Evolutionary conservation across 192 early-diverging fungal species (phyloP), one percentile per base, ranked within the genome.

Genomic region (Backusella parvicylindrica): DNA sequence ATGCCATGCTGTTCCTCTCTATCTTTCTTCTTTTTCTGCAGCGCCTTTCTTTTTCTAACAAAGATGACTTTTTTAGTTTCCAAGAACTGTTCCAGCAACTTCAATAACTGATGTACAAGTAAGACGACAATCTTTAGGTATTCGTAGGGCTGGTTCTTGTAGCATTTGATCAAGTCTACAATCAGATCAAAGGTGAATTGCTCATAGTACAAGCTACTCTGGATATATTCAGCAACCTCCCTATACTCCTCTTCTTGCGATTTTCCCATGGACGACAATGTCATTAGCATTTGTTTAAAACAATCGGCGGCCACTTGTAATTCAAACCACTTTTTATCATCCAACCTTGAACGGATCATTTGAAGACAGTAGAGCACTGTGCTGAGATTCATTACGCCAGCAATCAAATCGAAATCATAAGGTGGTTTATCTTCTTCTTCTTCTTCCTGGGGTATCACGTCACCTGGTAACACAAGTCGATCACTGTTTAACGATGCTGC

Each of bases 151-250:
- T 89, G 84, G 7, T 13, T 72, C 13, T 79, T 90, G 82, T 85
- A 91, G 9, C 71, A 64, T 33, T 81, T 77, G 4, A 85, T 77
- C 9, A 92, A 71, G 4, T 87, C 81, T 11, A 86, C 63, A 66
- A 92, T 79, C 11, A 90, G 32, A n/a, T 94, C 91, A 5, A 92
- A 74, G 0, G 84, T 87, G 0, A 84, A 81, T 13, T 87, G 83
- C 49, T 92, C 91, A 74, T 94, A 90, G 36, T 90, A 94, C 30
- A 94, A 70, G 68, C 92, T 92, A 70, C 85, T 88, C 77, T 92
- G 92, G 31, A 92, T 82, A 71, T 85, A 84, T 31, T 87, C 84
- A 2, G 92, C 85, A 0, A 85, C 84, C 15, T 91, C 90, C 2
- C 75, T 75, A 53, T 84, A 87, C 6, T 88, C 84, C 49, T 86